phyloP scores from a whole-genome alignment of 2,329 filamentous ascomycete species.

The Orbilia ellipsospora region DNA sequence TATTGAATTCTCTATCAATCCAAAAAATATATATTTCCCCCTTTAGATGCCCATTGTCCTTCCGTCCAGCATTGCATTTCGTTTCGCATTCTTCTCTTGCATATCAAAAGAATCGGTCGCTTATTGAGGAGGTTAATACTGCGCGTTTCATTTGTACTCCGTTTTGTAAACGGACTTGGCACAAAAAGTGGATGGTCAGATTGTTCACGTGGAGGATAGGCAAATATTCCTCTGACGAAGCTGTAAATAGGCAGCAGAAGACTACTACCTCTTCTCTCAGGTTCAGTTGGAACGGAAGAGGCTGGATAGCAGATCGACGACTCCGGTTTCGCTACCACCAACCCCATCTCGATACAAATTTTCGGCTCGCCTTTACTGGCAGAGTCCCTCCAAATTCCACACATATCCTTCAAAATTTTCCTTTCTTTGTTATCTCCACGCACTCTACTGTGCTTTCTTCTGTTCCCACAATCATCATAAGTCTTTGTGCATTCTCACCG shows the following conservation, averaged over 20 bases:
- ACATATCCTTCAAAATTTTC: conserved; percentile 31
- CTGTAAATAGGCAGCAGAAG: conserved; percentile 55
- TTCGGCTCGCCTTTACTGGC: conserved; percentile 40
- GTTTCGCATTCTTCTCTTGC: conserved; percentile 39
- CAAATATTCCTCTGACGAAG: conserved; percentile 28
- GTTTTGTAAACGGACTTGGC: conserved; percentile 52
- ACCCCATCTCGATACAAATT: conserved; percentile 48
- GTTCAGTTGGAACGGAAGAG: conserved; percentile 56
- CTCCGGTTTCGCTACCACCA: conserved; percentile 46
- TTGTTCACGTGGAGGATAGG: conserved; percentile 46
- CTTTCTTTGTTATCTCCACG: conserved; percentile 18
- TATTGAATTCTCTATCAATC: conserved; percentile 46
- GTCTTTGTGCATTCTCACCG: conserved; percentile 44
- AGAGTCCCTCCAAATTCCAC: conserved; percentile 45
- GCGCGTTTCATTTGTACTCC: conserved; percentile 44
- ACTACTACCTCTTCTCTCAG: conserved; percentile 49
- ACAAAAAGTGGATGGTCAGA: conserved; percentile 49
- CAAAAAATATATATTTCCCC: conserved; percentile 55
- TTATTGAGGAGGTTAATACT: conserved; percentile 55
- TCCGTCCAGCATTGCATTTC: conserved; percentile 46
- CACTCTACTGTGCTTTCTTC: conserved; percentile 11
- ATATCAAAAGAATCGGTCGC: conserved; percentile 55
- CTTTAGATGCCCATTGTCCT: conserved; percentile 53
- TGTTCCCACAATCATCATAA: conserved; percentile 13
- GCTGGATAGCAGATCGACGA: conserved; percentile 53